Percentiles rank a stretch among this genome's conserved stretches.
Conservation (phyloP, 2,329 filamentous ascomycete species). For the Cercospora janseana region DNA sequence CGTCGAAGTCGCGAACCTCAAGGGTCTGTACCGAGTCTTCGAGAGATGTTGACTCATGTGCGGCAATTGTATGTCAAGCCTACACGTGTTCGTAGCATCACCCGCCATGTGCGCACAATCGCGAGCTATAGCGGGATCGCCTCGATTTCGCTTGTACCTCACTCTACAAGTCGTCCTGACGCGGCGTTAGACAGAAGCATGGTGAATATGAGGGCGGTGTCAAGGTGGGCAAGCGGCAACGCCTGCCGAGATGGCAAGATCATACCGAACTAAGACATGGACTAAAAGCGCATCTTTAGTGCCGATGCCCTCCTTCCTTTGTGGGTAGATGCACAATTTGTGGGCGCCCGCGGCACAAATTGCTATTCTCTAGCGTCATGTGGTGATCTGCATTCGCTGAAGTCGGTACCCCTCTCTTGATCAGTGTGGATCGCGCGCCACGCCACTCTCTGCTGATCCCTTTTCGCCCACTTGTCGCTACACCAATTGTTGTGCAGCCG, state of each 20-base stretch:
- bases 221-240: neutral
- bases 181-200: no score
- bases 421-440: neutral
- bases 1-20: constrained; percentile 41
- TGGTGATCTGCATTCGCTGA: constrained; percentile 4
- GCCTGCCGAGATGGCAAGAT: neutral
- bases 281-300: neutral
- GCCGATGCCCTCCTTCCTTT: neutral
- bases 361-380: neutral
- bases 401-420: neutral
- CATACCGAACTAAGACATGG: neutral
- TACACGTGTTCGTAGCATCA: neutral
- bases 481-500: constrained; percentile 21
- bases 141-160: no score
- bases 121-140: neutral
- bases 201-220: neutral
- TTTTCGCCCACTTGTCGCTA: constrained; percentile 23
- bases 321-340: no score
- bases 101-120: neutral
- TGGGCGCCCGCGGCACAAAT: no score
- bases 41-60: constrained; percentile 29
- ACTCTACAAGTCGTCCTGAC: no score
- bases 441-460: neutral
- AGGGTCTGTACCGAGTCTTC: constrained; percentile 38
- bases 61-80: neutral